Base-by-base conservation (phyloP, 768 basidiomycete genomes). In the Cystobasidium ongulense region DNA sequence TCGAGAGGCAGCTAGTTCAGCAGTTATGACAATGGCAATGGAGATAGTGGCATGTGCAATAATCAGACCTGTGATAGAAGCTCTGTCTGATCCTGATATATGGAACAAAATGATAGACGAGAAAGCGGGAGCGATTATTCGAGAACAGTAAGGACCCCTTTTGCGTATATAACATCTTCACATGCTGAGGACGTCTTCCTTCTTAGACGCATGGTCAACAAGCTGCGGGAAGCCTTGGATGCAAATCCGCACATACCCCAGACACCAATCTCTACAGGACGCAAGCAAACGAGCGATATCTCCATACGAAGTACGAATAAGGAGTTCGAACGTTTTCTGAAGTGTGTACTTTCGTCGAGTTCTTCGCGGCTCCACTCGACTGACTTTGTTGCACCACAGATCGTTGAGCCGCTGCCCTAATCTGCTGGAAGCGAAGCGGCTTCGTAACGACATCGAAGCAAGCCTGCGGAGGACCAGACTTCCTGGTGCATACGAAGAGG, bases 61-160 rank as follows among this genome's bases (percentile, higher is more conserved):
- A 1, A 79, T 97, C 46, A 88, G 90, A 78, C 93, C 95, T 15
- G 81, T 95, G 67, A 88, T 95, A 84, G 91, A 97, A 62, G 91
- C 95, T 88, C 80, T 97, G 39, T 85, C 90, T 33, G 96, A 99
- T 80, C 91, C 93, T 3, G 96, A 99, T 81, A 96, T 96, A 76
- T 97, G 93, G 93, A 99, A 99, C 82, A 85, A 87, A 73, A 86
- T 87, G 41, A 90, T 97, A 63, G 94, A 97, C 81, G 88, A 93
- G 82, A 87, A 91, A 86, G 87, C 87, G n/a, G 86, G 86, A n/a
- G 86, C 85, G 63, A 86, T 86, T 25, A 87, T 89, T 59, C 86
- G 86, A 39, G 87, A 89, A 80, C 88, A 88, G 86, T 87, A 81
- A 72, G 84, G 77, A 2, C n/a, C n/a, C n/a, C 38, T 33, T 23